phyloP scores from a whole-genome alignment of 1,284 basidiomycete genomes.

The Cystobasidium sp. region DNA sequence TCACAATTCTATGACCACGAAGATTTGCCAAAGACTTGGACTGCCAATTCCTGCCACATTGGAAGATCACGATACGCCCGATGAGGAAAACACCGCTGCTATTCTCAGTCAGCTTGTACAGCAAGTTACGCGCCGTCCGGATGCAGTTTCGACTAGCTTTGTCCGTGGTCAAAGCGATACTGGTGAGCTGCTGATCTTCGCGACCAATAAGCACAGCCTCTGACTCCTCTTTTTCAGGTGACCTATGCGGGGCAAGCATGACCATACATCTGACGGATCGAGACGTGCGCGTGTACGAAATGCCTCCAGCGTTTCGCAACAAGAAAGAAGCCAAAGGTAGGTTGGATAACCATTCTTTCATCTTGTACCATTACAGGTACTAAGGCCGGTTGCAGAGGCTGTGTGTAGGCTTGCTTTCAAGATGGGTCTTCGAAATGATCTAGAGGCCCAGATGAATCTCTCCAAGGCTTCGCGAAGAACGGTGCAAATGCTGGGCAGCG shows the following conservation, averaged over 20 bases:
- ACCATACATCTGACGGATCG: neutral
- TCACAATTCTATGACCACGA: constrained; percentile 40
- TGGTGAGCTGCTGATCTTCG: constrained; percentile 17
- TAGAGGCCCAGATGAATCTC: constrained; percentile 13
- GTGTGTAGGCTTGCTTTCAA: constrained; percentile 26
- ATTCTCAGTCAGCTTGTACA: constrained; percentile 31
- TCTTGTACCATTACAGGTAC: neutral
- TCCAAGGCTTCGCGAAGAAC: constrained; percentile 14
- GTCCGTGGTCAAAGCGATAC: neutral
- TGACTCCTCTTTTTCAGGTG: constrained; percentile 1
- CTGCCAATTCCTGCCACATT: constrained; percentile 12
- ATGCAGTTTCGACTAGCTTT: constrained; percentile 6
- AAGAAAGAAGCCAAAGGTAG: constrained; percentile 38
- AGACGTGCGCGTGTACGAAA: constrained; percentile 4
- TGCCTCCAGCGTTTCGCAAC: constrained; percentile 18
- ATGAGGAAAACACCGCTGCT: constrained; percentile 39
- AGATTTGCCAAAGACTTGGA: constrained; percentile 29
- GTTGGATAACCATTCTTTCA: neutral
- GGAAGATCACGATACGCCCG: constrained; percentile 37
- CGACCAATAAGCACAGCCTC: neutral
- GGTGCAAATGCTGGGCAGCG: neutral
- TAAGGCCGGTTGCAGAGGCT: neutral
- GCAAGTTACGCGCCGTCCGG: constrained; percentile 23
- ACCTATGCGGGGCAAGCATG: constrained; percentile 29
- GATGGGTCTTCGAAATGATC: constrained; percentile 11